Percentiles rank a stretch among this genome's conserved stretches.
Evolutionary conservation across 306 rosid species (phyloP).

Genomic region (Fragaria ananassa): DNA sequence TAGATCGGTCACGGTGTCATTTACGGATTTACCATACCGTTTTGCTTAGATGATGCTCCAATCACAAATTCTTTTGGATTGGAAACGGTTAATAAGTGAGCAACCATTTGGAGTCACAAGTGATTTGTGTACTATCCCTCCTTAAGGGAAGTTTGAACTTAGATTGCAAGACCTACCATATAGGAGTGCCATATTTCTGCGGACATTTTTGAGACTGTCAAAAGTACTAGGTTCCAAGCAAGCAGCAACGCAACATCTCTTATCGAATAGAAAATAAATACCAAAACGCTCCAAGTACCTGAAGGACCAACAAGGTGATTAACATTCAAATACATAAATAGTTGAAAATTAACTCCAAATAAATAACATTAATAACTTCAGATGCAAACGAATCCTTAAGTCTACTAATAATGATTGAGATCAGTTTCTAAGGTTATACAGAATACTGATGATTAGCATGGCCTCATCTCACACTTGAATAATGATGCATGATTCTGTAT

Average conservation of each 20-base stretch:
- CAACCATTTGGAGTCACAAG: no score
- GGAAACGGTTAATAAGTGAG: no score
- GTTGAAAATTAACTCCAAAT: not conserved
- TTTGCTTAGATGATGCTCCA: no score
- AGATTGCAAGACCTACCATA: not conserved
- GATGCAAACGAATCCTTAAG: not conserved
- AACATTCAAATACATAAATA: not conserved
- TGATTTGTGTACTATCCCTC: no score
- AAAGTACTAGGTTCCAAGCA: not conserved
- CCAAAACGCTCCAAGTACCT: slow-evolving; percentile 1
- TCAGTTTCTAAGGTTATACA: not conserved
- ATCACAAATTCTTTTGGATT: no score
- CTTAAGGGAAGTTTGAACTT: no score
- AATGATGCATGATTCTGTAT: not conserved
- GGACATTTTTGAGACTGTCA: not conserved
- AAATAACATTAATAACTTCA: not conserved
- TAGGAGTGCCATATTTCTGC: not conserved
- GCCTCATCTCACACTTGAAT: not conserved
- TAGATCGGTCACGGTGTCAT: no score
- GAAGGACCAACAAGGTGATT: not conserved
- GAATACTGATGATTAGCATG: not conserved
- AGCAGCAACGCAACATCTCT: not conserved
- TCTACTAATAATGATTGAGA: not conserved
- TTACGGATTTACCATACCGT: no score
- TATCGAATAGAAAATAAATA: not conserved